phyloP scores from a whole-genome alignment of 495 filamentous ascomycete species.

The Xylaria flabelliformis region DNA sequence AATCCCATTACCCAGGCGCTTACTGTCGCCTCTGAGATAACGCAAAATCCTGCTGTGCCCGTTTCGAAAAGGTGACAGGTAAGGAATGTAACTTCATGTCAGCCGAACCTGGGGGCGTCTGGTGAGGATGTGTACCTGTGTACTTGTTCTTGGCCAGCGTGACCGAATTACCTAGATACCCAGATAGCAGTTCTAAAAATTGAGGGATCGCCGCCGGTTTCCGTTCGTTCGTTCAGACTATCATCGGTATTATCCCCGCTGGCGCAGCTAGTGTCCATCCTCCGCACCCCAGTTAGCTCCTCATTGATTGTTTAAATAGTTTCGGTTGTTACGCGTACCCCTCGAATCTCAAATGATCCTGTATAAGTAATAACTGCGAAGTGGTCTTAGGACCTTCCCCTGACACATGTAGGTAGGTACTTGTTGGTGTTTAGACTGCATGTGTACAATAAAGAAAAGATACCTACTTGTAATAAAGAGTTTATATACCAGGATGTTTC shows the following conservation, averaged over 20 bases:
- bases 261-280: slow-evolving; percentile 5
- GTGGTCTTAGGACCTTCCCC: slow-evolving; percentile 10
- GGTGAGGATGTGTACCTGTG: background rate
- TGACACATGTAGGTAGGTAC: background rate
- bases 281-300: slow-evolving; percentile 7
- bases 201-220: slow-evolving; percentile 20
- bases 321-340: slow-evolving; percentile 18
- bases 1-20: background rate
- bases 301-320: slow-evolving; percentile 8
- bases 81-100: slow-evolving; percentile 1
- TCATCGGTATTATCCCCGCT: slow-evolving; percentile 5
- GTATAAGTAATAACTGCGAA: slow-evolving; percentile 9
- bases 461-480: background rate
- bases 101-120: slow-evolving; percentile 1
- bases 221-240: background rate
- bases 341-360: slow-evolving; percentile 21
- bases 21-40: slow-evolving; percentile 20
- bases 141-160: slow-evolving; percentile 7
- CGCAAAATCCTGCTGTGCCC: slow-evolving; percentile 4
- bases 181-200: slow-evolving; percentile 5
- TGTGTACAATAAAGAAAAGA: background rate
- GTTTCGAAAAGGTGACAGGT: slow-evolving; percentile 3
- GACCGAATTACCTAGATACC: background rate
- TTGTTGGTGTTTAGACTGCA: background rate
- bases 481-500: background rate